phyloP scores from a whole-genome alignment of 2,329 filamentous ascomycete species.

The Rutstroemia sp. region DNA sequence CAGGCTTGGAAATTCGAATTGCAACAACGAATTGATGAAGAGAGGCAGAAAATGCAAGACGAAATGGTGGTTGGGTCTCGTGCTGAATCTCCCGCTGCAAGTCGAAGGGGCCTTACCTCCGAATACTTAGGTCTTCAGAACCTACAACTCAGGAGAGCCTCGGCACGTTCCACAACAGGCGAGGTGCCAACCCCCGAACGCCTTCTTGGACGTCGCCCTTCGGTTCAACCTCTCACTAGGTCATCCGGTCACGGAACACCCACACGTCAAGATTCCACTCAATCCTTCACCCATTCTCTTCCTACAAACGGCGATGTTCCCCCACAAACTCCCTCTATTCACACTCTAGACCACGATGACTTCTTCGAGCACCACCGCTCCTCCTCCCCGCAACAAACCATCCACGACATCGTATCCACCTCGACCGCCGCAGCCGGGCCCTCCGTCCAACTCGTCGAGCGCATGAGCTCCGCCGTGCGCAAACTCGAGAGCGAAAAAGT shows the following conservation, averaged over 20 bases:
- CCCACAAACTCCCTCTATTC: slow-evolving; percentile 20
- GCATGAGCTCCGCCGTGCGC: slow-evolving; percentile 89
- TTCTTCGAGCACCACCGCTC: slow-evolving; percentile 46
- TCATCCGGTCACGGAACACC: slow-evolving; percentile 26
- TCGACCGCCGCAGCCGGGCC: slow-evolving; percentile 88
- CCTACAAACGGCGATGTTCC: not conserved
- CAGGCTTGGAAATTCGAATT: slow-evolving; percentile 49
- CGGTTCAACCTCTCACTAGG: slow-evolving; percentile 19
- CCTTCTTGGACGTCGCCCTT: slow-evolving; percentile 21
- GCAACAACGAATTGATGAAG: slow-evolving; percentile 55
- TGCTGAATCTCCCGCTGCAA: slow-evolving; percentile 27
- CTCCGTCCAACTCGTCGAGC: slow-evolving; percentile 88
- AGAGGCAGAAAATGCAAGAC: slow-evolving; percentile 51
- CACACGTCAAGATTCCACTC: slow-evolving; percentile 26
- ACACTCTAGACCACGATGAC: slow-evolving; percentile 33
- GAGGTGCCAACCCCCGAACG: slow-evolving; percentile 20
- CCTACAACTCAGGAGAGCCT: slow-evolving; percentile 26
- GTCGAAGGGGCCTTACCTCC: slow-evolving; percentile 26
- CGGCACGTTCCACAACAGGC: slow-evolving; percentile 24
- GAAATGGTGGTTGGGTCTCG: slow-evolving; percentile 30
- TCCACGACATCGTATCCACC: slow-evolving; percentile 80
- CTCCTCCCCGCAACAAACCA: slow-evolving; percentile 58
- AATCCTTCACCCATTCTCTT: slow-evolving; percentile 14
- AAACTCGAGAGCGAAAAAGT: slow-evolving; percentile 89
- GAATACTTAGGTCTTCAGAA: slow-evolving; percentile 32